Evolutionary conservation across 1,284 basidiomycete genomes (phyloP).

Genomic region (Moesziomyces parantarcticus): DNA sequence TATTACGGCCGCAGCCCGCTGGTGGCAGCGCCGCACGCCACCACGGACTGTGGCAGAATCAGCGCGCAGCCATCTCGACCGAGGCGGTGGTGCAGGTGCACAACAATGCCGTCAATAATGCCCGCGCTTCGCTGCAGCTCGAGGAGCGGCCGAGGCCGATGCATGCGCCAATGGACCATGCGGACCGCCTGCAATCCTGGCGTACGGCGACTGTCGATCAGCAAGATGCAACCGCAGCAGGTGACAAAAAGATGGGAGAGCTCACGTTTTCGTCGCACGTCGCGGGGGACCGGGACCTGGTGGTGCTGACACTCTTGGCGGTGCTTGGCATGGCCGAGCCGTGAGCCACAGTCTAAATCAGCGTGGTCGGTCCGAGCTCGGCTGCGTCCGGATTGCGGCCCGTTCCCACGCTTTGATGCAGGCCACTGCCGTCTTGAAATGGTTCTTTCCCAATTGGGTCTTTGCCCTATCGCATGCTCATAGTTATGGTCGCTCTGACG

Average conservation of each 20-base stretch:
- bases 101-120: conserved; percentile 44
- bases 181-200: background rate
- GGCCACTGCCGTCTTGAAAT: too few relatives aligned
- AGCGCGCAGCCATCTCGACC: conserved; percentile 32
- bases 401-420: background rate
- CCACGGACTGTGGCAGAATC: conserved; percentile 40
- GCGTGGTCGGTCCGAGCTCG: conserved; percentile 2
- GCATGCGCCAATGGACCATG: background rate
- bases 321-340: conserved; percentile 27
- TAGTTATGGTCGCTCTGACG: too few relatives aligned
- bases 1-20: conserved; percentile 20
- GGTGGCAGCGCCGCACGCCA: conserved; percentile 12
- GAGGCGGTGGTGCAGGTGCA: conserved; percentile 40
- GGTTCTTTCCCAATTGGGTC: too few relatives aligned
- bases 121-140: conserved; percentile 26
- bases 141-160: conserved; percentile 6
- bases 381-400: background rate
- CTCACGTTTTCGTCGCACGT: conserved; percentile 11
- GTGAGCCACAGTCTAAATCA: background rate
- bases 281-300: conserved; percentile 23
- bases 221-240: conserved; percentile 1
- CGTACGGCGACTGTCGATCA: background rate
- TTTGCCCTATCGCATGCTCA: too few relatives aligned
- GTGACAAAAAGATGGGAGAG: conserved; percentile 22
- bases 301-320: conserved; percentile 32